phyloP scores from a whole-genome alignment of 2,329 filamentous ascomycete species.

The Fusarium denticulatum region DNA sequence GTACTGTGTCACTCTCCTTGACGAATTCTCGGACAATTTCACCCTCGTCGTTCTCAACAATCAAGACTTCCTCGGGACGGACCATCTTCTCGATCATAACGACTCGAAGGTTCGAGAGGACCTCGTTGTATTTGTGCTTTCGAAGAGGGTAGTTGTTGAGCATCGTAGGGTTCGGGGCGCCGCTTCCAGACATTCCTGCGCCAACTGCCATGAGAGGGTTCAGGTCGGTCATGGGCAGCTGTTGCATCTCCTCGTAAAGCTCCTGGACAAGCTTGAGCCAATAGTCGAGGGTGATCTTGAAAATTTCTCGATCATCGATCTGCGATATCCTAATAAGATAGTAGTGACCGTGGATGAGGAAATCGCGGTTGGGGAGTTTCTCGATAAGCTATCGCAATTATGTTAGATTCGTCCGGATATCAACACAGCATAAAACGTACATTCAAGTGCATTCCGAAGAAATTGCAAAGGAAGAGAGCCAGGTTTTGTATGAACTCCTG shows the following conservation, averaged over 20 bases:
- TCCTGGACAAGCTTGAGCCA: constrained; percentile 99
- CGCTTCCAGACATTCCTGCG: constrained; percentile 77
- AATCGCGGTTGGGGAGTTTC: constrained; percentile 94
- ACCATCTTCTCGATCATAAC: constrained; percentile 99
- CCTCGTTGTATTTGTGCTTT: constrained; percentile 97
- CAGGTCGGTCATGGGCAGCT: constrained; percentile 89
- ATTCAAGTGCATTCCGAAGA: constrained; percentile 91
- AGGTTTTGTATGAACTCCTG: constrained; percentile 98
- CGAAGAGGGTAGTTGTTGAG: constrained; percentile 90
- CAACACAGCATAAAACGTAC: constrained; percentile 57
- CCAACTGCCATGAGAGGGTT: constrained; percentile 87
- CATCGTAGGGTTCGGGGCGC: constrained; percentile 85
- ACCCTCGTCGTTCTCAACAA: constrained; percentile 99
- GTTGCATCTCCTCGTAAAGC: constrained; percentile 98
- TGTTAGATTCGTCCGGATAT: constrained; percentile 30
- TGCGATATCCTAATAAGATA: constrained; percentile 98
- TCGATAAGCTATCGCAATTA: constrained; percentile 76
- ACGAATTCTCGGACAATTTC: constrained; percentile 99
- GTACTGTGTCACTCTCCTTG: constrained; percentile 98
- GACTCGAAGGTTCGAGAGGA: constrained; percentile 90
- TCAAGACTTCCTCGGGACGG: constrained; percentile 93
- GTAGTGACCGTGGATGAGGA: constrained; percentile 94
- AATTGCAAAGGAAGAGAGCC: constrained; percentile 95
- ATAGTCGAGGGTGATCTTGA: constrained; percentile 99
- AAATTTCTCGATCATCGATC: constrained; percentile 98